A percentile compares a stretch with the other conserved stretches of the same genome.
Evolutionary conservation across 768 basidiomycete species (phyloP).

Genomic region (Hortiboletus campestris): DNA sequence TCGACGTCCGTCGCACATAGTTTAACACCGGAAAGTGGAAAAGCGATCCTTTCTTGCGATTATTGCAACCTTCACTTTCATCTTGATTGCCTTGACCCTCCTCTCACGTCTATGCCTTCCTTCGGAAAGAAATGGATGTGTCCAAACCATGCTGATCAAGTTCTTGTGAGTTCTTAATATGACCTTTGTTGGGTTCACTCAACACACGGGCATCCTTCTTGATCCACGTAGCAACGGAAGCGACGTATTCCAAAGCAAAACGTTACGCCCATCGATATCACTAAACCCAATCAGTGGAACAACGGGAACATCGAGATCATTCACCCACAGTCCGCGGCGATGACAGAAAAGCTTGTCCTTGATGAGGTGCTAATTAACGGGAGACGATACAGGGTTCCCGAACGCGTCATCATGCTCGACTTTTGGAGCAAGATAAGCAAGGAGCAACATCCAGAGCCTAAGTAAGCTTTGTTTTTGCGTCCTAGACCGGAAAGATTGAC

Average conservation of each 20-base stretch:
- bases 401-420: conserved; percentile 86
- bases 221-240: conserved; percentile 60
- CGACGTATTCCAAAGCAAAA: conserved; percentile 76
- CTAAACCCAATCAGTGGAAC: conserved; percentile 71
- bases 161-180: conserved; percentile 55
- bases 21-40: conserved; percentile 54
- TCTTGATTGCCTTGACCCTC: conserved; percentile 93
- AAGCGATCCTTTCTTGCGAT: conserved; percentile 88
- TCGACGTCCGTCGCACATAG: conserved; percentile 40
- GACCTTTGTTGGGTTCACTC: background rate
- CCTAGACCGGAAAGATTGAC: background rate
- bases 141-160: conserved; percentile 91
- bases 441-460: conserved; percentile 39
- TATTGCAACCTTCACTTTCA: conserved; percentile 96
- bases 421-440: conserved; percentile 86
- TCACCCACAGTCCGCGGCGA: conserved; percentile 55
- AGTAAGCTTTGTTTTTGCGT: conserved; percentile 35
- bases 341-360: conserved; percentile 51
- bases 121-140: conserved; percentile 98
- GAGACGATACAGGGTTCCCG: conserved; percentile 89
- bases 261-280: conserved; percentile 67
- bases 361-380: conserved; percentile 89
- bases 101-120: conserved; percentile 79
- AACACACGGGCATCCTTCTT: conserved; percentile 2
- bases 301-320: conserved; percentile 92